A percentile compares a stretch with the other conserved stretches of the same genome.
Conservation (phyloP, 805 yeast genomes). For the Ogataea saltuana region DNA sequence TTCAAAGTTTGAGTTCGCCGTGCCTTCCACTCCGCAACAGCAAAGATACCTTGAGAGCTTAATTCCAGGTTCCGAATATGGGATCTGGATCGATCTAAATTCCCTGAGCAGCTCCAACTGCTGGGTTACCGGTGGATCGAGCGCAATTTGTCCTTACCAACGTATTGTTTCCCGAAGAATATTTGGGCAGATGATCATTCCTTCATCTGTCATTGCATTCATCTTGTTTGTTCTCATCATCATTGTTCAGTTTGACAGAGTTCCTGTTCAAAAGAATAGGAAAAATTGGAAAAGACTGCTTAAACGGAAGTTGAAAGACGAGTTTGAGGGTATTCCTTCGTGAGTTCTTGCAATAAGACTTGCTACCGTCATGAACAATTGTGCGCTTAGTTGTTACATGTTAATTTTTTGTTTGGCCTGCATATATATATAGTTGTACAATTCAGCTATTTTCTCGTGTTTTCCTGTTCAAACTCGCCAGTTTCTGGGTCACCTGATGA, state of each 20-base stretch:
- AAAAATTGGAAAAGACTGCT: constrained; percentile 61
- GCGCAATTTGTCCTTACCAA: constrained; percentile 77
- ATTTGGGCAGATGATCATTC: constrained; percentile 64
- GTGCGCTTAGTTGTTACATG: constrained; percentile 6
- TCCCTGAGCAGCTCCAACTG: constrained; percentile 72
- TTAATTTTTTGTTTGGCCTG: constrained; percentile 3
- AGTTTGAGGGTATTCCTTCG: constrained; percentile 87
- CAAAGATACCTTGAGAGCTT: constrained; percentile 33
- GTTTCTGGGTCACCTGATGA: constrained; percentile 27
- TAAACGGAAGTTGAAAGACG: constrained; percentile 57
- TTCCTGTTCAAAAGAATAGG: constrained; percentile 72
- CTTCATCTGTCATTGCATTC: constrained; percentile 61
- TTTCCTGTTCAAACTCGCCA: not conserved
- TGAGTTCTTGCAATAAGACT: constrained; percentile 27
- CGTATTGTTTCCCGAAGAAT: constrained; percentile 52
- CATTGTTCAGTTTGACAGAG: constrained; percentile 53
- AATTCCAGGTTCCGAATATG: constrained; percentile 31
- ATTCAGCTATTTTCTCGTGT: constrained; percentile 11
- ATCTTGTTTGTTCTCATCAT: constrained; percentile 53
- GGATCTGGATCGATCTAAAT: constrained; percentile 80
- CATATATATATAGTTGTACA: constrained; percentile 7
- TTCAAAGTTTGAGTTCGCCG: constrained; percentile 37
- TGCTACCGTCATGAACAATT: not conserved
- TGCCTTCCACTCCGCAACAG: constrained; percentile 54
- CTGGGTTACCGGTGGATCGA: constrained; percentile 84